phyloP scores from a whole-genome alignment of 495 filamentous ascomycete species.

The Aspergillus nanangensis region DNA sequence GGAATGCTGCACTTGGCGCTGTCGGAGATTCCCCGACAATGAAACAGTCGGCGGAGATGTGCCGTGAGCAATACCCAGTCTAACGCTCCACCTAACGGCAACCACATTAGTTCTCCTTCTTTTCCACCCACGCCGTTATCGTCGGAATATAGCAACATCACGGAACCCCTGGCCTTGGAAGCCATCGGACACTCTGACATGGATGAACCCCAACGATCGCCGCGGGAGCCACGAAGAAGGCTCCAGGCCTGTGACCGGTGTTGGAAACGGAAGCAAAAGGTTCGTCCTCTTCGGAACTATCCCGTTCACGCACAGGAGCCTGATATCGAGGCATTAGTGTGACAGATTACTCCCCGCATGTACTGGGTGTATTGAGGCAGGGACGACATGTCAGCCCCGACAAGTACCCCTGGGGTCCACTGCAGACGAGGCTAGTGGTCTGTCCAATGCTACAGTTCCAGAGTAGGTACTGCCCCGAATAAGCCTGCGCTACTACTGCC shows the following conservation, averaged over 20 bases:
- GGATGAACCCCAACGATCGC: too few relatives aligned
- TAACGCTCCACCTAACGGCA: too few relatives aligned
- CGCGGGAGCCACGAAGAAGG: too few relatives aligned
- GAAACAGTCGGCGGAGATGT: too few relatives aligned
- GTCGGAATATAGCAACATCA: too few relatives aligned
- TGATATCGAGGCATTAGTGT: conserved; percentile 12
- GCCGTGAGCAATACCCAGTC: too few relatives aligned
- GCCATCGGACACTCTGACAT: too few relatives aligned
- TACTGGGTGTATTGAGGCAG: conserved; percentile 15
- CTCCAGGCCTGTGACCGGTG: conserved; percentile 26
- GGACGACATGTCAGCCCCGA: conserved; percentile 12
- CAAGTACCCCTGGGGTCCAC: conserved; percentile 15
- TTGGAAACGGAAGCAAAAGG: conserved; percentile 32
- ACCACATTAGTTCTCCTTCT: too few relatives aligned
- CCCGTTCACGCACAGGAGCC: not conserved
- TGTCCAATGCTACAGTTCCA: conserved; percentile 24
- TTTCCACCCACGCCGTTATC: too few relatives aligned
- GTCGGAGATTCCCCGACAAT: too few relatives aligned
- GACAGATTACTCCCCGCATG: conserved; percentile 20
- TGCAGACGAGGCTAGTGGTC: conserved; percentile 11
- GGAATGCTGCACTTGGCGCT: too few relatives aligned
- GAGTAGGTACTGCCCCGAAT: conserved; percentile 6
- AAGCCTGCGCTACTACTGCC: not conserved
- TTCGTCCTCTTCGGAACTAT: conserved; percentile 1
- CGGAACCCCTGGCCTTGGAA: too few relatives aligned